These are phyloP conservation scores for Aegilops sharonensis DNA, from an alignment of 176 grass and related monocot species.

Conservation along the genomic window DNA sequence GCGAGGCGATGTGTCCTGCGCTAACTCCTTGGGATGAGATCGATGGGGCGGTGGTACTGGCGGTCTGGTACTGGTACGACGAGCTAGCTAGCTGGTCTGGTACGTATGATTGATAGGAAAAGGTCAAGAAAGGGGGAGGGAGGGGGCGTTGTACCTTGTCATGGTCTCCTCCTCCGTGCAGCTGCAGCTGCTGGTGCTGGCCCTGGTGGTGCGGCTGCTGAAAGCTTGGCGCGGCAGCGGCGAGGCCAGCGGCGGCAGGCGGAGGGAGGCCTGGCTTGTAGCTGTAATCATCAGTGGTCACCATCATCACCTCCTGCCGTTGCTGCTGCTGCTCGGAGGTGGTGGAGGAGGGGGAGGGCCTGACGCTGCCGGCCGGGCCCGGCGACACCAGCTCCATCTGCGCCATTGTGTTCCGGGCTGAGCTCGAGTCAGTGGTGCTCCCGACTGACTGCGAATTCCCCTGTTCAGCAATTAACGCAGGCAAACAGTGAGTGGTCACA, in stretches of 20 bases:
- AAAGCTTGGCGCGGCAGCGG: conserved; percentile 33
- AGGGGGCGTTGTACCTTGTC: conserved; percentile 53
- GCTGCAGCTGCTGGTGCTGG: conserved; percentile 34
- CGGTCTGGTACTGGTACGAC: background rate
- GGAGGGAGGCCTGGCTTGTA: conserved; percentile 40
- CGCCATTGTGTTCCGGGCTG: conserved; percentile 75
- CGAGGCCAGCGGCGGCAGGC: conserved; percentile 15
- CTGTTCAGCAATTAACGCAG: conserved; percentile 60
- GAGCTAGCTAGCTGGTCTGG: background rate
- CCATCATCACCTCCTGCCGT: conserved; percentile 68
- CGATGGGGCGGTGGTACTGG: background rate
- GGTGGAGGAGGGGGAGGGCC: conserved; percentile 24
- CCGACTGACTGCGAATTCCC: conserved; percentile 74
- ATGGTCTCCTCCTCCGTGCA: conserved; percentile 45
- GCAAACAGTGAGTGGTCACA: conserved; percentile 39
- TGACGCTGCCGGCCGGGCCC: conserved; percentile 47
- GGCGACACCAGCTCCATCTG: conserved; percentile 69
- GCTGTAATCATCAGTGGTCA: conserved; percentile 66
- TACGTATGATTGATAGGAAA: conserved; percentile 22
- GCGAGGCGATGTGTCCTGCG: conserved; percentile 5
- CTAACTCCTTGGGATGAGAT: background rate
- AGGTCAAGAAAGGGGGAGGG: background rate
- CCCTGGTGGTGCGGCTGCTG: conserved; percentile 15
- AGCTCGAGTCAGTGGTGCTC: conserved; percentile 89
- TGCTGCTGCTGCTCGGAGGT: conserved; percentile 37